These are phyloP conservation scores for Helicocarpus griseus DNA, from an alignment of 2,329 filamentous ascomycete genomes.

Conservation along the genomic window DNA sequence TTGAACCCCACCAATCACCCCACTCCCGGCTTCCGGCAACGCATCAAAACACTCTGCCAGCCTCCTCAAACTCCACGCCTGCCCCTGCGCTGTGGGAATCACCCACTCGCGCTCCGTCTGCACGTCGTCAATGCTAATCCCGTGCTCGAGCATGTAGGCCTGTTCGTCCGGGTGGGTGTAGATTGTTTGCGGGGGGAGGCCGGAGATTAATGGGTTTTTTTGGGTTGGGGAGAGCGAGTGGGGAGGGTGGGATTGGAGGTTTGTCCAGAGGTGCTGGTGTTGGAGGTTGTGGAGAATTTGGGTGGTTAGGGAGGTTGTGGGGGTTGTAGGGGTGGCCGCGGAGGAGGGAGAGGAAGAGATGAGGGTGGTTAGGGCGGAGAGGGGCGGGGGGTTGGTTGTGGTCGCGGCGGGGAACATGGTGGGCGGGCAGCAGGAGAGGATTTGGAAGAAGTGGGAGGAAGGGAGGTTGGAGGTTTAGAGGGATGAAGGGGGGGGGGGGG, in stretches of 20 bases:
- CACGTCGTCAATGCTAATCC: constrained; percentile 38
- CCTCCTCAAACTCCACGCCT: constrained; percentile 48
- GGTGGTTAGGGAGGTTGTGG: constrained; percentile 40
- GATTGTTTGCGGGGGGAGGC: constrained; percentile 49
- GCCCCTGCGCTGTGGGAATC: constrained; percentile 48
- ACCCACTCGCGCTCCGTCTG: constrained; percentile 48
- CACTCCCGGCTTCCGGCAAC: constrained; percentile 18
- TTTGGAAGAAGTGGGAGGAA: no score
- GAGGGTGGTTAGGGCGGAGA: constrained; percentile 33
- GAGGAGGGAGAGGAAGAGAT: constrained; percentile 24
- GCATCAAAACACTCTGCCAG: constrained; percentile 50
- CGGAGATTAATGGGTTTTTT: constrained; percentile 46
- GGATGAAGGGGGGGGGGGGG: not conserved
- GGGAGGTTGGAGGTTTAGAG: not conserved
- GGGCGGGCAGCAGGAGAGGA: no score
- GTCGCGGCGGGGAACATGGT: not conserved
- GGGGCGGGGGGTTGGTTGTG: constrained; percentile 17
- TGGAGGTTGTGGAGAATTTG: constrained; percentile 56
- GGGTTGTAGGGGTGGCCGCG: constrained; percentile 15
- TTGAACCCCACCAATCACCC: not conserved
- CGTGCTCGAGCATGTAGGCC: constrained; percentile 46
- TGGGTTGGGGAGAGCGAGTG: constrained; percentile 20
- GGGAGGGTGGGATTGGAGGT: constrained; percentile 43
- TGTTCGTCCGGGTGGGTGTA: constrained; percentile 59
- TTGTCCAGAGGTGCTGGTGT: constrained; percentile 53